Evolutionary conservation across 2,329 filamentous ascomycete species (phyloP), one percentile per base, ranked within the genome.

Genomic region (Beauveria brongniartii): DNA sequence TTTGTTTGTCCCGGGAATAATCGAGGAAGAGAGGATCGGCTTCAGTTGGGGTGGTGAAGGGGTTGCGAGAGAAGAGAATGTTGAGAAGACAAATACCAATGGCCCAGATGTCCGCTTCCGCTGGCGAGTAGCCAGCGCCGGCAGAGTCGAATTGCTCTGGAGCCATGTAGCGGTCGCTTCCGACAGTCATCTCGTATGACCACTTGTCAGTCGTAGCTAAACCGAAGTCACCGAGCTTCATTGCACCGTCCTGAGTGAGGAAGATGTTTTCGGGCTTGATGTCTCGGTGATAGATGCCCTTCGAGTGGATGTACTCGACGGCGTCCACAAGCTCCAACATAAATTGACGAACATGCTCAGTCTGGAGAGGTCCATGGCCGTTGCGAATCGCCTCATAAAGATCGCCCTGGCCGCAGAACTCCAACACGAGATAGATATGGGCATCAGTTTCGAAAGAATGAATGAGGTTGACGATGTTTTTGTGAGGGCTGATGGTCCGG

Each of bases 191-290:
- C 79, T 99, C 94, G 69, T 89, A 89, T 26, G 91, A 95, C 92
- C 91, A 96, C 67, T 86, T 81, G 64, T 96, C 91, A 7, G 86
- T 90, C 12, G 93, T 97, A 56, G 92, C 92, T 64, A 99, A 81
- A 59, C 94, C 94, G 72, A 97, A 96, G 75, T 99, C 94, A 69
- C 94, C 94, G 41, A 99, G 86, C 78, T 99, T 99, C 89, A 97
- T 90, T 44, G 88, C 83, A 59, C 93, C 93, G 67, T 88, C 84
- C 63, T 92, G 84, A 62, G 87, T 90, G 65, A 99, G 82, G 74
- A 99, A 97, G 74, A 99, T 96, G 80, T 99, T 99, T 82, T 99
- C 94, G 0, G 94, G 94, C 79, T 99, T 99, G 84, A 99, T 97
- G 75, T 99, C 94, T 64, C 94, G 90, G 72, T 99, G 94, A 74